Evolutionary conservation across 139 green algal species (phyloP), one percentile per base, ranked within the genome.

Genomic region (Tetratostichococcus sp.): DNA sequence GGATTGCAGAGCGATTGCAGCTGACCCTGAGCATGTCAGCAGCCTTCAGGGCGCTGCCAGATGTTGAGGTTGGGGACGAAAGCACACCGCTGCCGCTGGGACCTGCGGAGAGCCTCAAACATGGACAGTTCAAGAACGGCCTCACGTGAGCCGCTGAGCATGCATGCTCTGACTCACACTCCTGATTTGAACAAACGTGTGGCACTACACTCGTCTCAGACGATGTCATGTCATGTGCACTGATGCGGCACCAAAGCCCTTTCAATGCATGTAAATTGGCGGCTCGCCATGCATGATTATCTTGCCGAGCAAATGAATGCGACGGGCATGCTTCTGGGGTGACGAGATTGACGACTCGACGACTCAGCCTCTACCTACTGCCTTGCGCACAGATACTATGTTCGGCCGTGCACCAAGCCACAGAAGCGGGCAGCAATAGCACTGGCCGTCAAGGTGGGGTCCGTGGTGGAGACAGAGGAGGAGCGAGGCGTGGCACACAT

Each of bases 401-500:
- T 97, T 1, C 69, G 85, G 4, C 68, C 82, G 14, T 91, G 83
- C 39, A 69, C 19, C 1, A 94, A 94, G 80, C 92, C 92, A 14
- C 89, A 91, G 68, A 72, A 87, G 6, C 72, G 90, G 25, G 83
- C 85, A 17, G 88, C 88, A 5, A 58, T 96, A 22, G 88, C 85
- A 3, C 77, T 95, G 31, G 89, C 72, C 30, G 82, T 96, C n/a
- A 83, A 65, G 26, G 78, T 88, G 22, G 85, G 89, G 28, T 91
- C 82, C 32, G 80, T 92, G 1, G 73, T 82, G 8, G 91, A 97
- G 80, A 75, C 81, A 22, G 90, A 95, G 16, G 39, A 87, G 19
- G 91, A 95, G 76, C 79, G 75, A 22, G 89, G 89, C 17, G 70
- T 97, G 19, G 92, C 93, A 0, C 93, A 97, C 83, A 93, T 97